phyloP scores from a whole-genome alignment of 176 grass and related monocot species.

The Raddia distichophylla region DNA sequence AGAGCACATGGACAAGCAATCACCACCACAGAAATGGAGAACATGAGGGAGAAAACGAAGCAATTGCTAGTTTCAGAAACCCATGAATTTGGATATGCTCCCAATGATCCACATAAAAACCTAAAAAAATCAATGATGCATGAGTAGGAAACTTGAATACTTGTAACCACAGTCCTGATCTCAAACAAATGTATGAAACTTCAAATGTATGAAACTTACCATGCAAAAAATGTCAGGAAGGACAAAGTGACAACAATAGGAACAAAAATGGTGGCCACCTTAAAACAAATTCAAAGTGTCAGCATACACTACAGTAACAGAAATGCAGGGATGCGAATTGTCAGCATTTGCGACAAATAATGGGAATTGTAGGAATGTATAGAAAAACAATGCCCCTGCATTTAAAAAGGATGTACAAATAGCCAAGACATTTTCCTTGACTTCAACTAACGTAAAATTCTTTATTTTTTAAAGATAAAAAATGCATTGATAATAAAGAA shows the following conservation, averaged over 20 bases:
- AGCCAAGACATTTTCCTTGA: not conserved
- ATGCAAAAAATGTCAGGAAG: constrained; percentile 83
- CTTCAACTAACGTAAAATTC: not conserved
- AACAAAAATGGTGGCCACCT: constrained; percentile 92
- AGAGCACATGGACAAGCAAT: constrained; percentile 92
- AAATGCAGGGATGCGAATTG: not conserved
- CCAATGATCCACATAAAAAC: constrained; percentile 88
- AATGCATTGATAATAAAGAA: not conserved
- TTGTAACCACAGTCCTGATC: not conserved
- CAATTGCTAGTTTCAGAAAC: constrained; percentile 66
- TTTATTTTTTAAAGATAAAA: not conserved
- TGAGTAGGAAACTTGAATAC: constrained; percentile 26
- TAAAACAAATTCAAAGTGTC: constrained; percentile 40
- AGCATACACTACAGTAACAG: constrained; percentile 16
- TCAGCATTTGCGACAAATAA: constrained; percentile 18
- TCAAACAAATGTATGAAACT: constrained; percentile 34
- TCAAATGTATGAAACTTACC: constrained; percentile 58
- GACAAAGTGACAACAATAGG: constrained; percentile 91
- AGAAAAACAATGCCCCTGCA: constrained; percentile 15
- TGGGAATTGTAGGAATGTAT: constrained; percentile 1
- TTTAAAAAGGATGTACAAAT: not conserved
- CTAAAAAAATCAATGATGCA: constrained; percentile 49
- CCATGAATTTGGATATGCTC: constrained; percentile 96
- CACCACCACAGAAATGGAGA: constrained; percentile 86
- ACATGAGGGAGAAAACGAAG: constrained; percentile 80